phyloP scores from a whole-genome alignment of 2,329 filamentous ascomycete genomes.

The Curvularia sp. region DNA sequence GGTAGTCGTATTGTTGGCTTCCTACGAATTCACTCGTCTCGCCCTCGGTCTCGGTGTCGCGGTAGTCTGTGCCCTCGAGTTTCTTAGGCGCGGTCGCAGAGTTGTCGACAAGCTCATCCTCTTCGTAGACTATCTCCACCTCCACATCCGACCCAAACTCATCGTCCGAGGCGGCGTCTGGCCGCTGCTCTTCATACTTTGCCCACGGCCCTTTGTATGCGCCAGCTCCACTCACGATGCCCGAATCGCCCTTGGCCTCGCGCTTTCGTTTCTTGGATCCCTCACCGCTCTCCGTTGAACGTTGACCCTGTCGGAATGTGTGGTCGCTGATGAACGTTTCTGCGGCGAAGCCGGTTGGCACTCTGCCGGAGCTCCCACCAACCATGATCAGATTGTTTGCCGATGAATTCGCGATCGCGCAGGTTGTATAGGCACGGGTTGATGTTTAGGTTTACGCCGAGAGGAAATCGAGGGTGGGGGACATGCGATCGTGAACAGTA shows the following conservation, averaged over 20 bases:
- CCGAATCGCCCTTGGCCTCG: conserved; percentile 83
- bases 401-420: not conserved
- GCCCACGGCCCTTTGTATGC: conserved; percentile 97
- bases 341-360: conserved; percentile 79
- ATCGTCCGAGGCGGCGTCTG: conserved; percentile 67
- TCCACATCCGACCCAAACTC: conserved; percentile 72
- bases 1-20: conserved; percentile 83
- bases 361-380: conserved; percentile 48
- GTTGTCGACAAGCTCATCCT: conserved; percentile 70
- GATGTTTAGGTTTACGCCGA: not conserved
- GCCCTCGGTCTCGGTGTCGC: conserved; percentile 52
- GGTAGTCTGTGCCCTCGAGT: conserved; percentile 62
- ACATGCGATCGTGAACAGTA: not conserved
- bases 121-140: conserved; percentile 74
- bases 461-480: not conserved
- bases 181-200: conserved; percentile 76
- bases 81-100: conserved; percentile 67
- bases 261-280: conserved; percentile 76
- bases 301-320: conserved; percentile 86
- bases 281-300: conserved; percentile 72
- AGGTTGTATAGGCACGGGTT: not conserved
- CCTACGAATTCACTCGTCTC: conserved; percentile 92
- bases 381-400: conserved; percentile 24
- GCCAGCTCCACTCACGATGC: conserved; percentile 82
- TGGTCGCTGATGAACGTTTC: conserved; percentile 91